Evolutionary conservation across 148 eudicot genomes (phyloP).

Genomic region (Talinum fruticosum): DNA sequence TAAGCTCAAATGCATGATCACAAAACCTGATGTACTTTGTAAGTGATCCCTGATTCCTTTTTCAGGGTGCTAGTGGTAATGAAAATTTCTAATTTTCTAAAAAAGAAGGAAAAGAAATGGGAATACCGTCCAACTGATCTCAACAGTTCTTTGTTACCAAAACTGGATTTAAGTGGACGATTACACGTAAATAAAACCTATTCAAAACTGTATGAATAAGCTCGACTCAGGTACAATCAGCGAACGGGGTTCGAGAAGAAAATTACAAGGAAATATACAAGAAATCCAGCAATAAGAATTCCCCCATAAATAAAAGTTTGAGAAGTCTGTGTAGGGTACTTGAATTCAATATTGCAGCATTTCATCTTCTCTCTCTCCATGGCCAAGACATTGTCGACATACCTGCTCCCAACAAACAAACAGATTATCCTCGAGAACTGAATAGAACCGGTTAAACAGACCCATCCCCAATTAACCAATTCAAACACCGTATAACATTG

Average conservation of each 20-base stretch:
- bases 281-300: constrained; percentile 81
- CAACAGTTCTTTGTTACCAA: neutral
- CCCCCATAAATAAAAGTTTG: constrained; percentile 87
- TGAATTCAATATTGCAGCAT: constrained; percentile 79
- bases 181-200: neutral
- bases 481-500: no score
- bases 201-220: constrained; percentile 15
- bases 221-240: constrained; percentile 25
- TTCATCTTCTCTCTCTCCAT: constrained; percentile 88
- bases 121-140: neutral
- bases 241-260: constrained; percentile 92
- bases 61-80: no score
- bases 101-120: no score
- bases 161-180: neutral
- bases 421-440: neutral
- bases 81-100: no score
- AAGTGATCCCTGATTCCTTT: no score
- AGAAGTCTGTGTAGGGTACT: constrained; percentile 67
- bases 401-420: constrained; percentile 43
- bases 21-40: no score
- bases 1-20: no score
- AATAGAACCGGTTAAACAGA: neutral
- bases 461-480: neutral
- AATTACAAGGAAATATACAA: constrained; percentile 87
- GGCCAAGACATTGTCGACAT: constrained; percentile 72